phyloP scores from a whole-genome alignment of 352 stramenopile genomes.

The Phytophthora tentaculata region DNA sequence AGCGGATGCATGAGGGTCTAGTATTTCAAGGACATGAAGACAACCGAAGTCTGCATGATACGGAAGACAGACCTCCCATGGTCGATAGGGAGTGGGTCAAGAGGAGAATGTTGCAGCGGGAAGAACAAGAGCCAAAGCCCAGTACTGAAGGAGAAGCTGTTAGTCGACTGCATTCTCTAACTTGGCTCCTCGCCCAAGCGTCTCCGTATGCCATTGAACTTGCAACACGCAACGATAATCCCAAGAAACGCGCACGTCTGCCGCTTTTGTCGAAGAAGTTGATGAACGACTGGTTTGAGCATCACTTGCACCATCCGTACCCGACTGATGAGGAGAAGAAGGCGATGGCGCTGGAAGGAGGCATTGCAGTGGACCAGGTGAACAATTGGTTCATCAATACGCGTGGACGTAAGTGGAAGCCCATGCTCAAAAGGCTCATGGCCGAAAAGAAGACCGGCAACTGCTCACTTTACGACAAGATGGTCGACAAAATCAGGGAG shows the following conservation, averaged over 20 bases:
- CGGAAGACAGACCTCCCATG: constrained; percentile 32
- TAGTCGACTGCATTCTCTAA: constrained; percentile 13
- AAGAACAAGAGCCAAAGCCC: constrained; percentile 3
- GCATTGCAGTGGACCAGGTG: constrained; percentile 86
- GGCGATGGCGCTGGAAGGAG: constrained; percentile 58
- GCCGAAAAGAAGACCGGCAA: constrained; percentile 64
- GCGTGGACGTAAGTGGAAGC: constrained; percentile 86
- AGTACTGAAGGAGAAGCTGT: constrained; percentile 2
- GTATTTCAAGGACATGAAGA: too few relatives aligned
- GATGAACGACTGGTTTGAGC: constrained; percentile 83
- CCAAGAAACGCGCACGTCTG: constrained; percentile 79
- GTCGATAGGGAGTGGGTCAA: constrained; percentile 47
- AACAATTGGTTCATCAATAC: constrained; percentile 93
- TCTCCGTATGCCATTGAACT: constrained; percentile 49
- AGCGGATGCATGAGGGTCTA: too few relatives aligned
- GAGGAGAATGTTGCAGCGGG: constrained; percentile 33
- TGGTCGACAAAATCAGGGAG: constrained; percentile 81
- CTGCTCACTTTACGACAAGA: constrained; percentile 73
- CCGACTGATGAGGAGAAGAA: constrained; percentile 87
- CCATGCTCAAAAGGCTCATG: constrained; percentile 78
- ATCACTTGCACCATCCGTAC: constrained; percentile 86
- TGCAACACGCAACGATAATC: constrained; percentile 34
- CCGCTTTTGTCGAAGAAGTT: constrained; percentile 77
- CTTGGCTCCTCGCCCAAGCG: constrained; percentile 27
- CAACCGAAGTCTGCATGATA: too few relatives aligned